Base-by-base conservation (phyloP, 331 rosid genomes). In the Acacia concinna region DNA sequence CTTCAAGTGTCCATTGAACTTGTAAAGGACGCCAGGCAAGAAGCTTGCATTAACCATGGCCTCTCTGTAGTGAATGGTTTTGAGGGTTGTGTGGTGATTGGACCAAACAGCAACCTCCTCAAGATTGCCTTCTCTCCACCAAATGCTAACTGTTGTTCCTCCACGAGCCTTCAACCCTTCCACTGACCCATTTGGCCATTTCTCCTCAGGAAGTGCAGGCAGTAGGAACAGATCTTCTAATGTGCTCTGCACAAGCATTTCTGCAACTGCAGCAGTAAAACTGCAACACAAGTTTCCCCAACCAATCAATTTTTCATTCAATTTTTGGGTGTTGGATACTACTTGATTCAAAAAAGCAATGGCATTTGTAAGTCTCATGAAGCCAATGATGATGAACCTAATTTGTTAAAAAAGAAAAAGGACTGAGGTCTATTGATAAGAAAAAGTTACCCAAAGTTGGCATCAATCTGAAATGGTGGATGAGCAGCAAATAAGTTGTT, bases 381-480 rank as follows among this genome's bases (percentile, higher is more conserved):
- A 43, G 49, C 54, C 34, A 38, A 52, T 68, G 68, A 68, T 41
- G 28, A 20, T 38, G 57, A 31, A 17, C 6, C 41, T 25, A n/a
- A 43, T 15, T 69, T 43, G 56, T 54, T 34, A 37, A 5, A 40
- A 38, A 21, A 23, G 8, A 57, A n/a, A 38, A 38, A 38, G 41
- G 41, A 38, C 12, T 31, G 1, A 40, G 63, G 44, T 34, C n/a
- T 5, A 52, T 43, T 34, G 56, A 65, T 34, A 28, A 5, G 32
- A 40, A 40, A 23, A 56, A n/a, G 83, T 80, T 88, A 82, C 94
- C 94, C 94, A 23, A 90, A 92, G 89, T 90, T 92, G 71, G 97
- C 95, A 49, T 92, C 97, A 23, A 92, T 92, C 82, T 92, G 97
- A 84, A 92, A 92, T 32, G 95, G 97, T n/a, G 95, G 95, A 76